Evolutionary conservation across 78 protist species (phyloP).

Genomic region (Dictyostelium firmibasis): DNA sequence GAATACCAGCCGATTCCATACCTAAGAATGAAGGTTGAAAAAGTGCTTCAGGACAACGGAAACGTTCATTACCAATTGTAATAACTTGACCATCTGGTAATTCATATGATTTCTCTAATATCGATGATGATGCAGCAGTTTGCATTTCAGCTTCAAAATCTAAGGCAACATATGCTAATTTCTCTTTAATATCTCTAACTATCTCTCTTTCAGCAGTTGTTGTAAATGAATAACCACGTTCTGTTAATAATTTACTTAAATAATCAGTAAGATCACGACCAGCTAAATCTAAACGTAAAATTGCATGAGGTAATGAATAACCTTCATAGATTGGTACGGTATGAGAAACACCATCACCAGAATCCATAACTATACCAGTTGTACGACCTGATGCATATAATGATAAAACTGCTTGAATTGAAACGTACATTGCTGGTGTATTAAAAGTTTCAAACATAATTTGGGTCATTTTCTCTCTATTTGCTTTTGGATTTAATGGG

Average conservation of each 20-base stretch:
- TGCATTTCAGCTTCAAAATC: constrained; percentile 92
- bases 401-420: constrained; percentile 81
- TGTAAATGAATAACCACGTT: constrained; percentile 79
- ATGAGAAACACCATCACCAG: constrained; percentile 91
- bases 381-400: constrained; percentile 92
- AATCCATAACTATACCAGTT: constrained; percentile 90
- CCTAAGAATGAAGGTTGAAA: constrained; percentile 94
- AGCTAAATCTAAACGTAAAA: constrained; percentile 62
- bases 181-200: constrained; percentile 89
- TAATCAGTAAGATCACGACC: constrained; percentile 92
- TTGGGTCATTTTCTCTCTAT: constrained; percentile 92
- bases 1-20: constrained; percentile 91
- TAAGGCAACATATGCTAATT: constrained; percentile 85
- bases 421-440: constrained; percentile 80
- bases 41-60: constrained; percentile 91
- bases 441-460: constrained; percentile 87
- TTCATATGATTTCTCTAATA: constrained; percentile 85
- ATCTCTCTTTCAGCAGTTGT: neutral
- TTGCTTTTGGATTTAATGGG: constrained; percentile 80
- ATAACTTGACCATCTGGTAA: constrained; percentile 92
- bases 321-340: constrained; percentile 93
- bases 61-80: constrained; percentile 92
- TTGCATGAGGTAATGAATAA: constrained; percentile 84
- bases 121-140: constrained; percentile 85
- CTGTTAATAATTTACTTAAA: no score